phyloP scores from a whole-genome alignment of 257 asterid species.

The Solanum arcanum region DNA sequence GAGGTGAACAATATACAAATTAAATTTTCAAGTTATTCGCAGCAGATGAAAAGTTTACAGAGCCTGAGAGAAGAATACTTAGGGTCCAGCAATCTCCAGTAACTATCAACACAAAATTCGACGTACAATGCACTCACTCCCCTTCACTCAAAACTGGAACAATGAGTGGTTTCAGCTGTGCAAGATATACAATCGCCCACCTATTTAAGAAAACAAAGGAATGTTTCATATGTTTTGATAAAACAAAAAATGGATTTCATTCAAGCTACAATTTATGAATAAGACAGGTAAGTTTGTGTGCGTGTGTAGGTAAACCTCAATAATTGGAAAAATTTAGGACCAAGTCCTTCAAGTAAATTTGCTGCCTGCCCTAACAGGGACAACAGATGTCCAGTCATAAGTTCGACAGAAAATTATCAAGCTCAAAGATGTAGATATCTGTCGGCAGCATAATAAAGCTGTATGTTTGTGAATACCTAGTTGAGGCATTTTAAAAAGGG shows the following conservation, averaged over 20 bases:
- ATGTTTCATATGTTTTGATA: background rate
- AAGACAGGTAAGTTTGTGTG: background rate
- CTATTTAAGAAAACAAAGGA: conserved; percentile 12
- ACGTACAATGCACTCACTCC: conserved; percentile 6
- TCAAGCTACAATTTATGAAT: background rate
- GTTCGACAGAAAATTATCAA: background rate
- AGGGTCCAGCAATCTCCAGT: background rate
- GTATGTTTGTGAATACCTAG: background rate
- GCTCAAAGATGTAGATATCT: background rate
- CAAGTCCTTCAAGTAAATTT: background rate
- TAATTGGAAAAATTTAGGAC: background rate
- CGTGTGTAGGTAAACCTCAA: background rate
- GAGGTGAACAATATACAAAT: background rate
- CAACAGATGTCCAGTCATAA: background rate
- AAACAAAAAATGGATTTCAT: background rate
- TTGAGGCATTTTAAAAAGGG: background rate
- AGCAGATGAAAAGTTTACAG: conserved; percentile 4
- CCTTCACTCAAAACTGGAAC: conserved; percentile 79
- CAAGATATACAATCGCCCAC: conserved; percentile 91
- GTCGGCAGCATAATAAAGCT: background rate
- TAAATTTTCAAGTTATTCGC: background rate
- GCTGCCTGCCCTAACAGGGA: background rate
- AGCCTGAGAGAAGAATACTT: conserved; percentile 3
- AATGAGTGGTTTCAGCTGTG: conserved; percentile 88
- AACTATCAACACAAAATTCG: background rate